A percentile compares a stretch with the other conserved stretches of the same genome.
phyloP scores from a whole-genome alignment of 2,329 filamentous ascomycete species.

The Aspergillus ustus region DNA sequence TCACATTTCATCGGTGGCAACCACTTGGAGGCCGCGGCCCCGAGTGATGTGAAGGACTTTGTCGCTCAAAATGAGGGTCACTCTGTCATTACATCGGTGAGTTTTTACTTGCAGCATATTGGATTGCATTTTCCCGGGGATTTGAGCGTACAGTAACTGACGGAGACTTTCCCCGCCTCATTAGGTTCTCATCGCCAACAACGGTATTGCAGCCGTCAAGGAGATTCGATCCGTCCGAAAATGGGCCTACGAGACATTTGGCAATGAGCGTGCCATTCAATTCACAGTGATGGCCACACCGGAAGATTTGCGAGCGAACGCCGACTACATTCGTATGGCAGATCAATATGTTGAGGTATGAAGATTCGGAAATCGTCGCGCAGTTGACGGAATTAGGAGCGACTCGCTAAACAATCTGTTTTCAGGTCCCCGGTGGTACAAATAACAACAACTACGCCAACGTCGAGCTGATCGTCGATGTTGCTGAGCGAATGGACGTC shows the following conservation, averaged over 20 bases:
- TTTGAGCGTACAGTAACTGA: background rate
- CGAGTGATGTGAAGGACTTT: constrained; percentile 94
- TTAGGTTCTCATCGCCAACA: constrained; percentile 97
- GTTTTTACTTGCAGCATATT: constrained; percentile 43
- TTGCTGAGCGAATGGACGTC: constrained; percentile 97
- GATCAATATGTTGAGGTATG: constrained; percentile 93
- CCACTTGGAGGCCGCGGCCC: constrained; percentile 76
- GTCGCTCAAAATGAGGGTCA: constrained; percentile 87
- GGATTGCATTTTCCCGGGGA: background rate
- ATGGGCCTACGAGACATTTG: constrained; percentile 99
- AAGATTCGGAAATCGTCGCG: background rate
- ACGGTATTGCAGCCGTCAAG: constrained; percentile 99
- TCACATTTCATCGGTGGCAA: constrained; percentile 98
- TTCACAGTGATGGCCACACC: constrained; percentile 99
- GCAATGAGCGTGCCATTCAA: constrained; percentile 96
- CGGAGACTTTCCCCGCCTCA: constrained; percentile 17
- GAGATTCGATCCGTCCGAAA: constrained; percentile 98
- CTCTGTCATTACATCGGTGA: constrained; percentile 96
- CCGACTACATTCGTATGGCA: constrained; percentile 99
- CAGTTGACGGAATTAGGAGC: background rate
- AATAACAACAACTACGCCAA: constrained; percentile 99
- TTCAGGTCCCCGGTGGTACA: constrained; percentile 86
- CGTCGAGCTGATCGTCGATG: constrained; percentile 97
- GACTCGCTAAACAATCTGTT: constrained; percentile 2
- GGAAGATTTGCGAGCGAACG: constrained; percentile 95